Conservation (phyloP, 768 basidiomycete species). For the Astraeus odoratus region DNA sequence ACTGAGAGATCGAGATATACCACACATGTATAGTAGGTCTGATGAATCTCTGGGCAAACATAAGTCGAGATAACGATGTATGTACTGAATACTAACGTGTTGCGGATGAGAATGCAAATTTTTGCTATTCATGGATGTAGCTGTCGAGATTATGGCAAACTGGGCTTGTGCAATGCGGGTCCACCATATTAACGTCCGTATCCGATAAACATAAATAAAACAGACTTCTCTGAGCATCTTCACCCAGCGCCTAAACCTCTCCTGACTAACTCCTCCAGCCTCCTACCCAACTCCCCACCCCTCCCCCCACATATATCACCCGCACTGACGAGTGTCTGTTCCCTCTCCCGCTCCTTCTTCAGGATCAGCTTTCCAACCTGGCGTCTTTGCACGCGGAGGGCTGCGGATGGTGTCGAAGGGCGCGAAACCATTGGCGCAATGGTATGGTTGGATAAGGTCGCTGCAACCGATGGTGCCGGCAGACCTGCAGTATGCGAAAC, state of each 20-base stretch:
- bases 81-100: too few relatives aligned
- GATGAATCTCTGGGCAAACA: too few relatives aligned
- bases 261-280: conserved; percentile 45
- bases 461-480: not conserved
- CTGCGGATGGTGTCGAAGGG: conserved; percentile 16
- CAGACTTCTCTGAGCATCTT: too few relatives aligned
- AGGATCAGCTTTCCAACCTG: conserved; percentile 44
- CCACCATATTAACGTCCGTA: too few relatives aligned
- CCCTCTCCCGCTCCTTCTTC: conserved; percentile 56
- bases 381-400: conserved; percentile 26
- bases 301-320: conserved; percentile 77
- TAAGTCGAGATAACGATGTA: too few relatives aligned
- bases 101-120: too few relatives aligned
- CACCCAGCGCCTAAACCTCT: not conserved
- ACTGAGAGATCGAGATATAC: too few relatives aligned
- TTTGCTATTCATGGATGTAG: too few relatives aligned
- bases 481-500: not conserved
- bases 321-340: conserved; percentile 61
- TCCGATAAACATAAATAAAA: too few relatives aligned
- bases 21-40: too few relatives aligned
- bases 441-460: not conserved
- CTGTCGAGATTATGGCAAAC: too few relatives aligned
- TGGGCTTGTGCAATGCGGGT: too few relatives aligned
- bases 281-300: conserved; percentile 68
- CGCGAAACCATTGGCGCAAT: conserved; percentile 4